These are phyloP conservation scores for Saururus chinensis DNA, from an alignment of 164 flowering plant species.

Conservation along the genomic window DNA sequence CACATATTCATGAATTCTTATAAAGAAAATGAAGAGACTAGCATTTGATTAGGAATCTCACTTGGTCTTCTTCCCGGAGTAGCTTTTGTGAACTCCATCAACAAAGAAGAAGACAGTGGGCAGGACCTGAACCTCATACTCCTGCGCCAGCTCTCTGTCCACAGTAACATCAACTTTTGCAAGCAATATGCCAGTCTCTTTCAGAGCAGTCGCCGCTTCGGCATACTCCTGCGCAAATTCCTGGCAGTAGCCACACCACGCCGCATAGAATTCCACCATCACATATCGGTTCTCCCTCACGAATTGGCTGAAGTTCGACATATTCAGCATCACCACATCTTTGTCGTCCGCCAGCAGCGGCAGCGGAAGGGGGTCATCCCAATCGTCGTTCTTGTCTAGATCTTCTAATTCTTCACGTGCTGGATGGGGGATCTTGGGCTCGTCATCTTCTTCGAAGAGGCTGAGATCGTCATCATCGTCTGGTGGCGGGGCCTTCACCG, in stretches of 20 bases:
- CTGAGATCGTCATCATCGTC: no score
- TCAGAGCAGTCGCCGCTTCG: slow-evolving; percentile 84
- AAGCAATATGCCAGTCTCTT: slow-evolving; percentile 37
- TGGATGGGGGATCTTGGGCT: neutral
- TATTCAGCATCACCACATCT: slow-evolving; percentile 76
- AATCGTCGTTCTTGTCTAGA: neutral
- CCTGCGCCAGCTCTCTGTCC: slow-evolving; percentile 69
- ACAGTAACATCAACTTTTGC: slow-evolving; percentile 84
- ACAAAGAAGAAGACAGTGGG: slow-evolving; percentile 76
- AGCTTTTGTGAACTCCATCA: slow-evolving; percentile 76
- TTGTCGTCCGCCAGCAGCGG: slow-evolving; percentile 52
- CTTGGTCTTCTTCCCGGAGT: slow-evolving; percentile 61
- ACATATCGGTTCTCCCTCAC: slow-evolving; percentile 55
- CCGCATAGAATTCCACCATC: slow-evolving; percentile 93
- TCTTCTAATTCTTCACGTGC: neutral
- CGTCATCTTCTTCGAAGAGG: slow-evolving; percentile 12
- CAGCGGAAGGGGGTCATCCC: slow-evolving; percentile 17
- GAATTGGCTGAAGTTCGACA: slow-evolving; percentile 54
- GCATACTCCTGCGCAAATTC: slow-evolving; percentile 82
- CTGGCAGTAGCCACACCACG: slow-evolving; percentile 96
- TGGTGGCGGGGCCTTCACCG: no score
- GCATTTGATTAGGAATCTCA: slow-evolving; percentile 11
- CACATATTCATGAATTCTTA: no score
- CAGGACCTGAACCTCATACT: slow-evolving; percentile 72
- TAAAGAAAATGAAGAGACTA: no score